These are phyloP conservation scores for Boletus holoroseus DNA, from an alignment of 1,284 basidiomycete genomes.

Conservation along the genomic window DNA sequence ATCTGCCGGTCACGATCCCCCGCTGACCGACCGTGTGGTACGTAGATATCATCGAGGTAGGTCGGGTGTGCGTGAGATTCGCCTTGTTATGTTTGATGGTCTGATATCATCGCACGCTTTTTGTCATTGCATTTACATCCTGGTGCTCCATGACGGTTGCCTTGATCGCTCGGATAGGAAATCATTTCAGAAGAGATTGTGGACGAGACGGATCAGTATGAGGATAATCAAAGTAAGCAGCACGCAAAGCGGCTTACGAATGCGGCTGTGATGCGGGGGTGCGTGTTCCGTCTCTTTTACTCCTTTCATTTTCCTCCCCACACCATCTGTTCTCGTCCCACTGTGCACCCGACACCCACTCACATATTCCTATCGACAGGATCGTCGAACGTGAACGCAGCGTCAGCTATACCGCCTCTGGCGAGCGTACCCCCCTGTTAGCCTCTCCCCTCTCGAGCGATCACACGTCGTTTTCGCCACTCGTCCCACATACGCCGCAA, in stretches of 20 bases:
- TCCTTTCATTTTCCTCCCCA: background rate
- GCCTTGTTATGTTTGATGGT: background rate
- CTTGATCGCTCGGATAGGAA: conserved; percentile 40
- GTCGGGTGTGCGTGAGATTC: conserved; percentile 1
- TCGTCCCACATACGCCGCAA: conserved; percentile 18
- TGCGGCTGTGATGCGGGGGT: conserved; percentile 79
- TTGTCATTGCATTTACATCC: background rate
- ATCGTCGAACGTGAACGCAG: conserved; percentile 42
- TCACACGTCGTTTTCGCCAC: conserved; percentile 8
- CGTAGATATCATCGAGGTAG: conserved; percentile 66
- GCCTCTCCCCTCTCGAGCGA: conserved; percentile 11
- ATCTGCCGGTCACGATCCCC: background rate
- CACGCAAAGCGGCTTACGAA: conserved; percentile 57
- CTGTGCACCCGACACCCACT: background rate
- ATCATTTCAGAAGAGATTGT: conserved; percentile 86
- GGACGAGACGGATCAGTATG: conserved; percentile 85
- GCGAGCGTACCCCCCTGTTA: conserved; percentile 20
- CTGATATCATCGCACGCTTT: conserved; percentile 20
- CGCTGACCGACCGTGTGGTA: background rate
- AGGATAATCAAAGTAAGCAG: conserved; percentile 77
- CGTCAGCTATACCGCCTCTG: conserved; percentile 10
- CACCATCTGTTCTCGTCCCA: background rate
- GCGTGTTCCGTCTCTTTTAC: conserved; percentile 14
- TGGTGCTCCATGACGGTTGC: background rate
- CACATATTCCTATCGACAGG: conserved; percentile 17